phyloP scores from a whole-genome alignment of 495 filamentous ascomycete species.

The Rhypophila decipiens region DNA sequence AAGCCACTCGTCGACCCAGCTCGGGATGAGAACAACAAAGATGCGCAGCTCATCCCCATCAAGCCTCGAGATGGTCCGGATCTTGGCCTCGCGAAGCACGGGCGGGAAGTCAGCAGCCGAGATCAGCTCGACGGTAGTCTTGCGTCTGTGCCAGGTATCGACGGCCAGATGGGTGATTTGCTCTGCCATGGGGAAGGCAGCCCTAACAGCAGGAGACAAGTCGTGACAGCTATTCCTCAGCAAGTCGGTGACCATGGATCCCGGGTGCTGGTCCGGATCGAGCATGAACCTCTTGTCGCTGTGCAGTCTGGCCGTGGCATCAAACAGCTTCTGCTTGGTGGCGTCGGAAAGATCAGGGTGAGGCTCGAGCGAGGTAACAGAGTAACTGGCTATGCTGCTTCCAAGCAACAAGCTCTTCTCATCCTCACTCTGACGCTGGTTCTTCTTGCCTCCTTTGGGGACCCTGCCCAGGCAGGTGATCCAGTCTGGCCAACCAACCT shows the following conservation, averaged over 20 bases:
- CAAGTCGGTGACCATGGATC: background rate
- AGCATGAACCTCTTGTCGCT: background rate
- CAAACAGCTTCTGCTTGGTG: background rate
- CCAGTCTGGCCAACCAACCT: slow-evolving; percentile 26
- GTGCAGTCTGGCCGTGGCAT: background rate
- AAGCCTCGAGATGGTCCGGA: background rate
- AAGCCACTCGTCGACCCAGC: background rate
- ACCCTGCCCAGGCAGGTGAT: background rate
- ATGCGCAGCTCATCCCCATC: background rate
- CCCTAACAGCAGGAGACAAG: too few relatives aligned
- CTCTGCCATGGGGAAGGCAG: background rate
- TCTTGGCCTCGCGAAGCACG: background rate
- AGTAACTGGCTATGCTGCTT: background rate
- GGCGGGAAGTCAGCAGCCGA: slow-evolving; percentile 1
- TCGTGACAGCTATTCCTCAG: too few relatives aligned
- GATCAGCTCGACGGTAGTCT: slow-evolving; percentile 3
- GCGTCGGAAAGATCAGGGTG: background rate
- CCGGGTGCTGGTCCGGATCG: background rate
- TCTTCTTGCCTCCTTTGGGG: background rate
- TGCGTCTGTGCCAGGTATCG: background rate
- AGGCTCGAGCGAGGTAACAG: background rate
- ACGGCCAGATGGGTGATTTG: background rate
- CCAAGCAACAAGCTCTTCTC: too few relatives aligned
- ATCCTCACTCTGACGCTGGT: background rate
- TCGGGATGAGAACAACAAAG: background rate